Evolutionary conservation across 2,329 filamentous ascomycete species (phyloP).

Genomic region (Aspergillus costaricaensis): DNA sequence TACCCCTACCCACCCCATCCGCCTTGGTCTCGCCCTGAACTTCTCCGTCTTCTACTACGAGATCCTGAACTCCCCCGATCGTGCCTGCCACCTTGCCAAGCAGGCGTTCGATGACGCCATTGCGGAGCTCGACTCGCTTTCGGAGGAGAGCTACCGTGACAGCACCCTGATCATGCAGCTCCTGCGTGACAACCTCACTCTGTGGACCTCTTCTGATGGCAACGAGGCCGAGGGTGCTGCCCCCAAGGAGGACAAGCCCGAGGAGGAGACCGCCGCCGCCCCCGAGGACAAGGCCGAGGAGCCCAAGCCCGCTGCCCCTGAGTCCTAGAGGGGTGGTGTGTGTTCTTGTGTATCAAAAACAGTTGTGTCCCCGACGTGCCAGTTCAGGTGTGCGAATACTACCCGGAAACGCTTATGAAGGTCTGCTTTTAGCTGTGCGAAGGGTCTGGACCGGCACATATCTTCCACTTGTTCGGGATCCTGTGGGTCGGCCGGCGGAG

Average conservation of each 20-base stretch:
- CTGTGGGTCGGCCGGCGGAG: constrained; percentile 44
- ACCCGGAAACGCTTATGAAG: constrained; percentile 37
- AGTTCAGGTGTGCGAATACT: constrained; percentile 38
- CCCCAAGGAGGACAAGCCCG: constrained; percentile 63
- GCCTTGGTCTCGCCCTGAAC: constrained; percentile 95
- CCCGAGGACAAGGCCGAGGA: constrained; percentile 47
- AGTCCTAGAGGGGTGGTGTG: constrained; percentile 35
- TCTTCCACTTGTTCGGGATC: constrained; percentile 39
- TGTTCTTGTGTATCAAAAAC: constrained; percentile 31
- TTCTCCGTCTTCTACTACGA: constrained; percentile 99
- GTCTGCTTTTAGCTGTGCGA: constrained; percentile 41
- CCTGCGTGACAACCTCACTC: constrained; percentile 94
- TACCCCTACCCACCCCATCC: constrained; percentile 96
- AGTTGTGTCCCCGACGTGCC: constrained; percentile 31
- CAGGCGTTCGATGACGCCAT: constrained; percentile 99
- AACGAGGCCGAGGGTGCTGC: constrained; percentile 65
- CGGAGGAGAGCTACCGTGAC: constrained; percentile 97
- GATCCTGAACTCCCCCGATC: constrained; percentile 97
- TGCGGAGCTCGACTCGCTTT: constrained; percentile 95
- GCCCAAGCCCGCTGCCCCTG: constrained; percentile 37
- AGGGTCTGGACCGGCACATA: constrained; percentile 40
- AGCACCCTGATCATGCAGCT: constrained; percentile 99
- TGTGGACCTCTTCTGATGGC: constrained; percentile 94
- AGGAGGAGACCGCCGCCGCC: constrained; percentile 50
- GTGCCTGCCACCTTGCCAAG: constrained; percentile 97